Percentiles rank a stretch among this genome's conserved stretches.
phyloP scores from a whole-genome alignment of 164 flowering plant genomes.

The Vitis riparia region DNA sequence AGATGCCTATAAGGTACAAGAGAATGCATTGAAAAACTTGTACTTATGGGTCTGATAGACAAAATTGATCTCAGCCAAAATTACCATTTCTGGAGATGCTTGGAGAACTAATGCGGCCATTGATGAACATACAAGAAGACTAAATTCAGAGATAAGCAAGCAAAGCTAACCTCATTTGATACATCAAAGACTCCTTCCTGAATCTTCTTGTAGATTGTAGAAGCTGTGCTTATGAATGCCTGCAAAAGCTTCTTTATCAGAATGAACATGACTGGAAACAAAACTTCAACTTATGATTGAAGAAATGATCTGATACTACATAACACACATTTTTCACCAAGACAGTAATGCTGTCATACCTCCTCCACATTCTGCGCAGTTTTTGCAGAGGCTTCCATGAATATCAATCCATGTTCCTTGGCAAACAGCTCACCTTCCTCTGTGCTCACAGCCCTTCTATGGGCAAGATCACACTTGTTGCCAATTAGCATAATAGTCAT shows the following conservation, averaged over 20 bases:
- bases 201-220: constrained; percentile 77
- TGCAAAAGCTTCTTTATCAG: constrained; percentile 16
- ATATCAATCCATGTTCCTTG: constrained; percentile 80
- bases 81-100: too few species aligned
- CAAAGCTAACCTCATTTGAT: constrained; percentile 66
- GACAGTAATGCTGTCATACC: constrained; percentile 33
- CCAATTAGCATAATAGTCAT: constrained; percentile 91
- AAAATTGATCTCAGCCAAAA: too few species aligned
- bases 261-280: neutral
- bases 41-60: neutral
- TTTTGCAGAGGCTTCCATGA: constrained; percentile 92
- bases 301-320: too few species aligned
- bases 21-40: too few species aligned
- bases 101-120: too few species aligned
- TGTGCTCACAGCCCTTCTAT: constrained; percentile 80
- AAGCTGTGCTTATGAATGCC: constrained; percentile 86
- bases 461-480: constrained; percentile 81
- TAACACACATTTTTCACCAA: neutral
- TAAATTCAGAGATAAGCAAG: too few species aligned
- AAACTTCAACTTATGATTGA: neutral
- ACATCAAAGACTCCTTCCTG: constrained; percentile 89
- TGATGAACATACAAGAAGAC: neutral
- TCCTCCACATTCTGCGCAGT: constrained; percentile 90
- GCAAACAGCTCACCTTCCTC: constrained; percentile 94
- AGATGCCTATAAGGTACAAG: too few species aligned